Evolutionary conservation across 2,329 filamentous ascomycete species (phyloP).

Genomic region (Aspergillus viridinutans): DNA sequence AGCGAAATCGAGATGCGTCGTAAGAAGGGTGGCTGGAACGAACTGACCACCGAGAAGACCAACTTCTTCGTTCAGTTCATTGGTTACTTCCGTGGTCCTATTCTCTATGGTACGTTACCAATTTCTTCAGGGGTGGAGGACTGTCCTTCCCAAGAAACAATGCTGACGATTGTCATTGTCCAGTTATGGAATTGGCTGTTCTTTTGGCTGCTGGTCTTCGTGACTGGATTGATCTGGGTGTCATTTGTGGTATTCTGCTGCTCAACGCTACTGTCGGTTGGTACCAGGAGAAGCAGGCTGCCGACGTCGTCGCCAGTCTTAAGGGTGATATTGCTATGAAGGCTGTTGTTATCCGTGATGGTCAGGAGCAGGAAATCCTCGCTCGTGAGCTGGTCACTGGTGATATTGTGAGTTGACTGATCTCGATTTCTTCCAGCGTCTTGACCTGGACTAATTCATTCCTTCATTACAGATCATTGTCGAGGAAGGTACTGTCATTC

Average conservation of each 20-base stretch:
- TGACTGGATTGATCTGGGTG: slow-evolving; percentile 74
- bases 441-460: background rate
- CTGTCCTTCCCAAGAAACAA: background rate
- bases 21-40: slow-evolving; percentile 66
- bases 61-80: slow-evolving; percentile 72
- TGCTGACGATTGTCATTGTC: slow-evolving; percentile 7
- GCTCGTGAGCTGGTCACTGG: slow-evolving; percentile 69
- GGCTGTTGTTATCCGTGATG: slow-evolving; percentile 63
- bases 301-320: slow-evolving; percentile 68
- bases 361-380: slow-evolving; percentile 64
- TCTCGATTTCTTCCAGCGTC: too few relatives aligned
- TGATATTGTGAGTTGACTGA: slow-evolving; percentile 59
- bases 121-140: background rate
- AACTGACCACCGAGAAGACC: slow-evolving; percentile 69
- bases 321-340: slow-evolving; percentile 79
- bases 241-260: slow-evolving; percentile 70
- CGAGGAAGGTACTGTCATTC: slow-evolving; percentile 68
- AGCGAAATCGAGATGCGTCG: slow-evolving; percentile 60
- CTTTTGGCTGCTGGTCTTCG: slow-evolving; percentile 68
- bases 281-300: slow-evolving; percentile 78
- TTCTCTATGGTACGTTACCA: slow-evolving; percentile 65
- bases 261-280: slow-evolving; percentile 74
- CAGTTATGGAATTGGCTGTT: slow-evolving; percentile 70
- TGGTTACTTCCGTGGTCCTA: slow-evolving; percentile 69
- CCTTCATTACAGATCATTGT: slow-evolving; percentile 52